Percentiles rank a stretch among this genome's conserved stretches.
phyloP scores from a whole-genome alignment of 2,329 filamentous ascomycete genomes.

The Aphanocladium album region DNA sequence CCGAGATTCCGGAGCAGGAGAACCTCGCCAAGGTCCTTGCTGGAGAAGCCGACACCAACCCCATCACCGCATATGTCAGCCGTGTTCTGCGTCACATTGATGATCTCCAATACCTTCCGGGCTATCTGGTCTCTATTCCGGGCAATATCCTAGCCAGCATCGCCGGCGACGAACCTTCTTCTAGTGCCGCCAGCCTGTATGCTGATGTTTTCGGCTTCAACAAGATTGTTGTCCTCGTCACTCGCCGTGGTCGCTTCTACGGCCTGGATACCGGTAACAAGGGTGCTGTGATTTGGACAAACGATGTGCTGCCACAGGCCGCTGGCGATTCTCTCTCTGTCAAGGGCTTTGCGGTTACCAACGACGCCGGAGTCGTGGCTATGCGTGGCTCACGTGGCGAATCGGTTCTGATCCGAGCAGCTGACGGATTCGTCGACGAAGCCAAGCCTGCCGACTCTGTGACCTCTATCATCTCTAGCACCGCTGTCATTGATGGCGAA shows the following conservation, averaged over 20 bases:
- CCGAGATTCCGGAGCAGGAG: conserved; percentile 68
- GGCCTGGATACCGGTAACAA: conserved; percentile 72
- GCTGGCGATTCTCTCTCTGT: conserved; percentile 58
- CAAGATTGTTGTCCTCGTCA: conserved; percentile 77
- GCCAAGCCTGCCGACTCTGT: conserved; percentile 31
- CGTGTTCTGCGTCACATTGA: conserved; percentile 75
- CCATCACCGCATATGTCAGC: conserved; percentile 78
- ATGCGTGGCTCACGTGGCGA: conserved; percentile 59
- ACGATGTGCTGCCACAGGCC: conserved; percentile 55
- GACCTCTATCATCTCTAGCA: conserved; percentile 28
- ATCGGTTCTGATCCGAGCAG: conserved; percentile 50
- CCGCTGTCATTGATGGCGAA: conserved; percentile 48
- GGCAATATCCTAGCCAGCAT: conserved; percentile 61
- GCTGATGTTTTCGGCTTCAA: conserved; percentile 82
- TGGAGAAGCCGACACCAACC: conserved; percentile 78
- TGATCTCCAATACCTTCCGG: conserved; percentile 72
- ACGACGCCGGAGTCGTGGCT: conserved; percentile 50
- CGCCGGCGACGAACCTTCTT: conserved; percentile 48
- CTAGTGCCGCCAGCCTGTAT: conserved; percentile 42
- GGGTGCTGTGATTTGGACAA: conserved; percentile 72
- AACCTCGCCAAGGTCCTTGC: conserved; percentile 75
- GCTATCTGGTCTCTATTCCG: conserved; percentile 66
- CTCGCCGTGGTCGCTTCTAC: conserved; percentile 71
- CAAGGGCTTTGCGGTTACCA: conserved; percentile 60
- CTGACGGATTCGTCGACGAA: conserved; percentile 48